A percentile compares a stretch with the other conserved stretches of the same genome.
Conservation (phyloP, 192 early-diverging fungal species). For the Gonapodya prolifera region DNA sequence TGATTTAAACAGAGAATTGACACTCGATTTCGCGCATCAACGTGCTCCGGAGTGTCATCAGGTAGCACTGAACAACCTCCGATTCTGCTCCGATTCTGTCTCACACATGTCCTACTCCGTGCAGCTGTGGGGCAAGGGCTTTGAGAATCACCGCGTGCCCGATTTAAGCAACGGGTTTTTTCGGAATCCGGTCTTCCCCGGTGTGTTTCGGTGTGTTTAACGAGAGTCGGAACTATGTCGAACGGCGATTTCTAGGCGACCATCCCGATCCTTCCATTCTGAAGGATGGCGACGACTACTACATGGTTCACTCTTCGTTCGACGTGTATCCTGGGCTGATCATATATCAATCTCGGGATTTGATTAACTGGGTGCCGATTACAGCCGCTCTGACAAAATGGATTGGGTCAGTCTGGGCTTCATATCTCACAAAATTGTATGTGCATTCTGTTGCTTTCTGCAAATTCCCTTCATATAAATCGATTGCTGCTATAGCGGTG, state of each 20-base stretch:
- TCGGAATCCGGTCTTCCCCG: not conserved
- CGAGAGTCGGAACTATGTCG: not conserved
- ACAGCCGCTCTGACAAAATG: not conserved
- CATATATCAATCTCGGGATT: not conserved
- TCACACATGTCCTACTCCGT: no score
- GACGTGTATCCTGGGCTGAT: not conserved
- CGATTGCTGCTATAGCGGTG: not conserved
- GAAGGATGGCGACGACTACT: not conserved
- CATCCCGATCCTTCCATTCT: not conserved
- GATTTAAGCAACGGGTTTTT: not conserved
- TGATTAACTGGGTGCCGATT: not conserved
- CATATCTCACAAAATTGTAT: not conserved
- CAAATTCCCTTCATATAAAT: not conserved
- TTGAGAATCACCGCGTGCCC: not conserved
- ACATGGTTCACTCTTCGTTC: not conserved
- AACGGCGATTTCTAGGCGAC: not conserved
- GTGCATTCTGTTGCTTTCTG: not conserved
- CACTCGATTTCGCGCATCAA: no score
- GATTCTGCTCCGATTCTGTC: no score
- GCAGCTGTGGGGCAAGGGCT: not conserved
- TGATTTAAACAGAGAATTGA: no score
- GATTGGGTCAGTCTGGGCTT: not conserved
- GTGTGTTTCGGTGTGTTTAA: not conserved
- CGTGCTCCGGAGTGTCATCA: no score
- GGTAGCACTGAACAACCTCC: no score